Base-by-base conservation (phyloP, 2,329 filamentous ascomycete species). In the Bimuria novae-zelandiae region DNA sequence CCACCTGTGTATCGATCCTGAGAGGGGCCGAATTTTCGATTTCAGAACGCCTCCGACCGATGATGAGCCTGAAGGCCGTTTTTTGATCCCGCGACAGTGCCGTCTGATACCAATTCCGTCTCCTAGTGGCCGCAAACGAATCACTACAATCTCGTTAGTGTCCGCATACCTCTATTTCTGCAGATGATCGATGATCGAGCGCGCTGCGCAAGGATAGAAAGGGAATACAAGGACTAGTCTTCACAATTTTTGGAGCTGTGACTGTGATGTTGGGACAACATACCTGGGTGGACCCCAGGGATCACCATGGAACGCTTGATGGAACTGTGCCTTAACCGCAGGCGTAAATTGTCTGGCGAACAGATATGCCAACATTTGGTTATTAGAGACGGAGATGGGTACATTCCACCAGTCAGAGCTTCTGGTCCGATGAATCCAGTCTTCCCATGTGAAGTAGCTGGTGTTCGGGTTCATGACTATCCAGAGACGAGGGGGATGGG, bases 41-140 rank as follows among this genome's bases (percentile, higher is more conserved):
- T n/a, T 43, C 46, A 1, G 27, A 21, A 21, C 17, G 22, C 17
- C 49, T 46, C 5, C 7, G 32, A 2, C n/a, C 14, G 42, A 60
- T 52, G 12, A 57, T 39, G n/a, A n/a, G 30, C 16, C 21, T 48
- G 43, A 56, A 54, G 1, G 43, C 17, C n/a, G 35, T 12, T n/a
- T 49, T 22, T 25, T 56, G 45, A 16, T 11, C 4, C 5, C n/a
- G 14, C 11, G 48, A 32, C 4, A 50, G 48, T 3, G 17, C 10
- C 7, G 5, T n/a, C 11, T 35, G 22, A 21, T 33, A 50, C 48
- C 48, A 50, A 4, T 36, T 19, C 2, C 48, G 48, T 16, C 30
- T 50, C 27, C 2, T n/a, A 11, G 25, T 43, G 5, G 48, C 48
- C n/a, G 39, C 22, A 1, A 21, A n/a, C 3, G 30, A 42, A 29